A percentile compares a stretch with the other conserved stretches of the same genome.
Evolutionary conservation across 805 yeast genomes (phyloP).

Genomic region (Pichia nanzhaoensis): DNA sequence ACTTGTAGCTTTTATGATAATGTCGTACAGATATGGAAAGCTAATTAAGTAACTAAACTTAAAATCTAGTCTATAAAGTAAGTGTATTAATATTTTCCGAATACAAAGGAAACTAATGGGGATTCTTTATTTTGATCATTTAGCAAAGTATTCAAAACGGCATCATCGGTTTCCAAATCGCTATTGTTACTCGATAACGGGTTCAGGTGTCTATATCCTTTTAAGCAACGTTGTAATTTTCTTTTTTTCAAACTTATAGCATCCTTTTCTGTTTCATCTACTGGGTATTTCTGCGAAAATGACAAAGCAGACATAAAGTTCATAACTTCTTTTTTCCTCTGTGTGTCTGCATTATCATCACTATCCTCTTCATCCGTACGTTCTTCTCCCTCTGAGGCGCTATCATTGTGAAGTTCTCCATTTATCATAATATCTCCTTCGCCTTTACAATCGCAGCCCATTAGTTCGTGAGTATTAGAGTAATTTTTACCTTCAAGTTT

Average conservation of each 20-base stretch:
- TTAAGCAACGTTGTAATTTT: conserved; percentile 51
- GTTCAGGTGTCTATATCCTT: conserved; percentile 57
- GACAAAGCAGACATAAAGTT: conserved; percentile 58
- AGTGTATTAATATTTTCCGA: conserved; percentile 27
- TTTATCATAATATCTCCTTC: conserved; percentile 33
- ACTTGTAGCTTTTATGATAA: conserved; percentile 93
- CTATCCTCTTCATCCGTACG: conserved; percentile 10
- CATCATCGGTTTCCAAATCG: conserved; percentile 26
- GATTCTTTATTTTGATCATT: conserved; percentile 20
- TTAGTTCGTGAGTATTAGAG: conserved; percentile 73
- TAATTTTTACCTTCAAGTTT: conserved; percentile 6
- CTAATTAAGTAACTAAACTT: not conserved
- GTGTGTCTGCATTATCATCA: conserved; percentile 18
- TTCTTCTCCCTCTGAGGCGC: conserved; percentile 1
- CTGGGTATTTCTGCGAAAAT: conserved; percentile 24
- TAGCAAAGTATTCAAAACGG: conserved; percentile 28
- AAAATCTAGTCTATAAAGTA: not conserved
- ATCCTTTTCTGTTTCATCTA: conserved; percentile 21
- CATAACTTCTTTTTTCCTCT: conserved; percentile 9
- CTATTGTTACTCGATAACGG: conserved; percentile 28
- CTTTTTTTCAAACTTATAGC: conserved; percentile 21
- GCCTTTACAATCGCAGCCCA: conserved; percentile 59
- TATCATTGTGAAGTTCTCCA: not conserved
- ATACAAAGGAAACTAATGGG: conserved; percentile 33
- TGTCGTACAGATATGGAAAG: conserved; percentile 68